Evolutionary conservation across 257 asterid species (phyloP), one percentile per base, ranked within the genome.

Genomic region (Ehretia macrophylla): DNA sequence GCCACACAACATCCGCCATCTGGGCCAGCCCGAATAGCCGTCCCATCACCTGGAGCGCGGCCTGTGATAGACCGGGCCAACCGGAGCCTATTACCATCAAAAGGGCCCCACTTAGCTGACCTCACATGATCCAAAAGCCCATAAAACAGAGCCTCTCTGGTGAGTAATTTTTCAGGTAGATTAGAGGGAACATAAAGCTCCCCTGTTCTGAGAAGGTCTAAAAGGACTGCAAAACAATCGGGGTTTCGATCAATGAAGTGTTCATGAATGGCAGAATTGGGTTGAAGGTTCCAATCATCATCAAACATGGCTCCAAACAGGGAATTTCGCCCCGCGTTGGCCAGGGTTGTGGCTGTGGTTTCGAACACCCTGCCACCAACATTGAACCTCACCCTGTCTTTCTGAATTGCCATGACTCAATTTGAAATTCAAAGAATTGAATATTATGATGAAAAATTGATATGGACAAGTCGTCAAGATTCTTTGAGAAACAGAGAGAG

Each of bases 1-100:
- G 96, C 97, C 48, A 90, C 97, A 49, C 97, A 90, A 56, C 95
- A 87, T 4, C 97, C 95, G 1, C 97, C 97, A 58, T 83, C 95
- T 0, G 96, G 96, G 0, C 95, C 89, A 0, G 96, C 97, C 57
- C 97, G 78, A 22, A 90, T 90, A 59, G 96, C 97, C 0, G 97
- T 90, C 0, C 96, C 96, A 8, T 90, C 96, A 0, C 97, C 97
- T 0, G 97, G 97, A 2, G 97, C 97, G 65, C 70, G 77, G 10
- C 97, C 97, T 0, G 75, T 71, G 14, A 85, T 59, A 0, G 96
- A 83, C 17, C 65, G 71, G 40, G 80, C 17, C 14, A 80, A 56
- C 3, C 64, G 77, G 73, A 90, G 94, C 64, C 75, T 73, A 60
- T 90, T 90, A 5, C 96, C 97, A 6, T 90, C 96, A 5, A 90